Evolutionary conservation across 768 basidiomycete genomes (phyloP).

Genomic region (Rossbeevera mucosa): DNA sequence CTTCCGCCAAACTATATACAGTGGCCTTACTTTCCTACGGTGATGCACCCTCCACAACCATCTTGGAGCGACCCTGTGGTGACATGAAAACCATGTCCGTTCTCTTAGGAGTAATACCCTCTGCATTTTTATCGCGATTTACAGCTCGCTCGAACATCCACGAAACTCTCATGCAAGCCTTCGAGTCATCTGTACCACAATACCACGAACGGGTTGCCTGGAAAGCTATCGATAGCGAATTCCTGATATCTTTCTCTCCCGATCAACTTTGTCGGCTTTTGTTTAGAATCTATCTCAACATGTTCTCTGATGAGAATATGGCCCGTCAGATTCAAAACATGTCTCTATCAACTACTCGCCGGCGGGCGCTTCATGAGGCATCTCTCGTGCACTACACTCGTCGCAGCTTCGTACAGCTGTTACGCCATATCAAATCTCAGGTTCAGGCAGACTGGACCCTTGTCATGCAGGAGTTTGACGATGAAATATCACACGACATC

Average conservation of each 20-base stretch:
- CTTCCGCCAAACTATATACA: slow-evolving; percentile 27
- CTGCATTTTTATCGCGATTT: slow-evolving; percentile 24
- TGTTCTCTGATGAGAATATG: slow-evolving; percentile 31
- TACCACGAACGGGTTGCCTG: slow-evolving; percentile 25
- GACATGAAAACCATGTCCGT: slow-evolving; percentile 27
- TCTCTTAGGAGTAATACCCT: slow-evolving; percentile 26
- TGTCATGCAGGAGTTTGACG: slow-evolving; percentile 35
- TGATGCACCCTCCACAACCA: slow-evolving; percentile 5
- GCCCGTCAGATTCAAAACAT: slow-evolving; percentile 5
- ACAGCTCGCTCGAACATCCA: slow-evolving; percentile 28
- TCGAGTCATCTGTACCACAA: slow-evolving; percentile 1
- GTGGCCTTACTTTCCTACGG: slow-evolving; percentile 21
- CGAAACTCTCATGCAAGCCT: slow-evolving; percentile 13
- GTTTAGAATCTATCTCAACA: slow-evolving; percentile 24
- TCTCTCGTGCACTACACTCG: slow-evolving; percentile 43
- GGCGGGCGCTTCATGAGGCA: slow-evolving; percentile 1
- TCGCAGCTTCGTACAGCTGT: slow-evolving; percentile 42
- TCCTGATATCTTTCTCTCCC: slow-evolving; percentile 17
- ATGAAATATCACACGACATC: slow-evolving; percentile 5
- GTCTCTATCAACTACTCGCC: not conserved
- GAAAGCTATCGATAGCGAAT: slow-evolving; percentile 14
- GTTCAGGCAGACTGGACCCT: slow-evolving; percentile 39
- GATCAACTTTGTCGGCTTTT: slow-evolving; percentile 25
- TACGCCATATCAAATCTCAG: slow-evolving; percentile 37
- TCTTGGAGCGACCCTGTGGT: slow-evolving; percentile 25